Percentiles rank a stretch among this genome's conserved stretches.
These are phyloP conservation scores for Penicillium waksmanii DNA, from an alignment of 495 filamentous ascomycete species.

Conservation along the genomic window DNA sequence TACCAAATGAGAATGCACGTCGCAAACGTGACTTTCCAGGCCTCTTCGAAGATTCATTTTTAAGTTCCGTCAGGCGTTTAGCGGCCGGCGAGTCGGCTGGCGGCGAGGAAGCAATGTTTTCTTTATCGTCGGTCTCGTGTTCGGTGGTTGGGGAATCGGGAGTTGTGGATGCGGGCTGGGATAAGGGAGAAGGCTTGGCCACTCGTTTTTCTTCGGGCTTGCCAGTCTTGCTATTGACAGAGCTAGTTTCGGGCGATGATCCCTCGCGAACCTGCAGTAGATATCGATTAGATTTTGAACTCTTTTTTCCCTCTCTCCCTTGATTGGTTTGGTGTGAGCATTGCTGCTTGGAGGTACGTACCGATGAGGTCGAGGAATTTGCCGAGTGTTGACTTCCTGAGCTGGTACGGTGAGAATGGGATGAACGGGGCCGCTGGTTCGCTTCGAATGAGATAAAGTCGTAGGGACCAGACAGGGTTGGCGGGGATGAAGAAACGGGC, in stretches of 20 bases:
- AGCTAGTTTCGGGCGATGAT: constrained; percentile 16
- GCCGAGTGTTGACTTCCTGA: constrained; percentile 58
- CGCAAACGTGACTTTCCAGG: constrained; percentile 86
- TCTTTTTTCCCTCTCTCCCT: neutral
- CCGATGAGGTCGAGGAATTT: constrained; percentile 58
- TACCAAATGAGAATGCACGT: constrained; percentile 96
- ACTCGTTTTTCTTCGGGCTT: constrained; percentile 60
- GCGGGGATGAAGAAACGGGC: constrained; percentile 28
- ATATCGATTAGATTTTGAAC: constrained; percentile 10
- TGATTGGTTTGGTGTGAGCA: neutral
- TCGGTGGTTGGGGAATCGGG: constrained; percentile 31
- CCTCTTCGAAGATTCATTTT: constrained; percentile 65
- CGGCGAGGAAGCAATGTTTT: constrained; percentile 29
- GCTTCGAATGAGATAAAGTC: constrained; percentile 43
- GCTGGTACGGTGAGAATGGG: constrained; percentile 63
- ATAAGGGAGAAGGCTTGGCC: constrained; percentile 82
- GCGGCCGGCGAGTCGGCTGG: constrained; percentile 67
- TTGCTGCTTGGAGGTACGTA: constrained; percentile 41
- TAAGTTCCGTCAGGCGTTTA: constrained; percentile 78
- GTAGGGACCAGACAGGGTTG: constrained; percentile 30
- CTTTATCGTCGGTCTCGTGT: constrained; percentile 35
- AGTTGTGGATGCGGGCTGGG: constrained; percentile 70
- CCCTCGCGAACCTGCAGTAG: constrained; percentile 24
- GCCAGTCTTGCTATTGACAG: constrained; percentile 17
- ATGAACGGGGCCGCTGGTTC: constrained; percentile 48